Evolutionary conservation across 2,329 filamentous ascomycete species (phyloP), one percentile per base, ranked within the genome.

Genomic region (Xylariaceae sp.): DNA sequence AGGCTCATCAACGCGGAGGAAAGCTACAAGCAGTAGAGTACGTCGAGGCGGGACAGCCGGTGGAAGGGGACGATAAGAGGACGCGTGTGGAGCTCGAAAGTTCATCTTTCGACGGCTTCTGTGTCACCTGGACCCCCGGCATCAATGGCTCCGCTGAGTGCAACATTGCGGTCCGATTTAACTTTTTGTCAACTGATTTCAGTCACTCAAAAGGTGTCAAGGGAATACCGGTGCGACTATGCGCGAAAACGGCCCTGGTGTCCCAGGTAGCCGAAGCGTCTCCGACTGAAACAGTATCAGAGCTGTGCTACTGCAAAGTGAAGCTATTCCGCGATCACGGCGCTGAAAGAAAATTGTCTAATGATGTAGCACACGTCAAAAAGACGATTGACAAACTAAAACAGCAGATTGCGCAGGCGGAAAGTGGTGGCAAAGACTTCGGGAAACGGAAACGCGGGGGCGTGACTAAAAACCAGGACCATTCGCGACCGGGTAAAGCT

Each of bases 131-230:
- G 92, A 87, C 84, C 0, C 85, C 89, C 0, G 85, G 82, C 4
- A 67, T 78, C 34, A 84, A 83, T 39, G 82, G 83, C 0, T 67
- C 72, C 0, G 73, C 85, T 3, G 90, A 96, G 58, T 93, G 90
- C 64, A 87, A 83, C 39, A 82, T 98, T 45, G 86, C 90, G 7
- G 88, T 97, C 11, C 87, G 93, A 37, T 98, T 97, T 75, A 98
- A 98, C 69, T 98, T 98, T 63, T 75, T 98, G 0, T 98, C 93
- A 1, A 98, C 93, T 7, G 93, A 98, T 64, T 98, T 97, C 64
- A 97, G 92, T 65, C 93, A 97, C 63, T 97, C 93, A 8, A 98
- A 98, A 63, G 93, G 93, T 37, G 93, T 98, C 39, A 98, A 97
- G 68, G 93, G 93, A 27, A 96, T 97, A 54, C 92, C 93, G 0